Conservation (phyloP, 495 filamentous ascomycete species). For the Pyronema domesticum region DNA sequence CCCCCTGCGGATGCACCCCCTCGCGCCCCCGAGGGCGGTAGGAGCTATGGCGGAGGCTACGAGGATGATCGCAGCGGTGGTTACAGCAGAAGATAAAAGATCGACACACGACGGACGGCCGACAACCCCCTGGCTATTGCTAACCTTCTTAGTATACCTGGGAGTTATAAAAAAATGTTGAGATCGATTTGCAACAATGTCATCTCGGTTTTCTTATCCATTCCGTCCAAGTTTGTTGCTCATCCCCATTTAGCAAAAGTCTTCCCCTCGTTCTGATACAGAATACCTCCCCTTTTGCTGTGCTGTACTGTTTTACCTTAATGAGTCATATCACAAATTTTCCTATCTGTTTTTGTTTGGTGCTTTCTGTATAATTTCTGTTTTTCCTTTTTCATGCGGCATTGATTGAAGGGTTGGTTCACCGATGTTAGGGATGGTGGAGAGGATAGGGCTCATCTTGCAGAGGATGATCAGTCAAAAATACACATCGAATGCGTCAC, state of each 20-base stretch:
- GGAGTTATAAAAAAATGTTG: not conserved
- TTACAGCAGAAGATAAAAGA: conserved; percentile 15
- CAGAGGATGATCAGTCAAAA: not conserved
- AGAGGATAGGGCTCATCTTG: not conserved
- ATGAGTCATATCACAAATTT: too few species aligned
- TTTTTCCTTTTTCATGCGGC: not conserved
- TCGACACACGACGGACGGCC: not conserved
- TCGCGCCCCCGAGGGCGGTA: conserved; percentile 42
- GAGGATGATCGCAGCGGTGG: conserved; percentile 34
- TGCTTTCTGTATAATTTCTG: not conserved
- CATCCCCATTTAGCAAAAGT: conserved; percentile 1
- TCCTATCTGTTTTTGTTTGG: too few species aligned
- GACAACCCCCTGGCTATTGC: not conserved
- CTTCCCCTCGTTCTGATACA: not conserved
- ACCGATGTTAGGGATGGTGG: not conserved
- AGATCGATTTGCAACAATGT: not conserved
- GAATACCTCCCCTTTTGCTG: not conserved
- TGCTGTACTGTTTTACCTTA: not conserved
- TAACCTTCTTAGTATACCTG: conserved; percentile 1
- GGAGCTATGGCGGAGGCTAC: conserved; percentile 38
- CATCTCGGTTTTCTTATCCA: not conserved
- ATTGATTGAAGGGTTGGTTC: not conserved
- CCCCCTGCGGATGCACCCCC: conserved; percentile 33
- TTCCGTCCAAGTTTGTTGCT: not conserved
- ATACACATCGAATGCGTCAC: not conserved